Percentiles rank a stretch among this genome's conserved stretches.
phyloP scores from a whole-genome alignment of 257 asterid species.

The Cordia subcordata region DNA sequence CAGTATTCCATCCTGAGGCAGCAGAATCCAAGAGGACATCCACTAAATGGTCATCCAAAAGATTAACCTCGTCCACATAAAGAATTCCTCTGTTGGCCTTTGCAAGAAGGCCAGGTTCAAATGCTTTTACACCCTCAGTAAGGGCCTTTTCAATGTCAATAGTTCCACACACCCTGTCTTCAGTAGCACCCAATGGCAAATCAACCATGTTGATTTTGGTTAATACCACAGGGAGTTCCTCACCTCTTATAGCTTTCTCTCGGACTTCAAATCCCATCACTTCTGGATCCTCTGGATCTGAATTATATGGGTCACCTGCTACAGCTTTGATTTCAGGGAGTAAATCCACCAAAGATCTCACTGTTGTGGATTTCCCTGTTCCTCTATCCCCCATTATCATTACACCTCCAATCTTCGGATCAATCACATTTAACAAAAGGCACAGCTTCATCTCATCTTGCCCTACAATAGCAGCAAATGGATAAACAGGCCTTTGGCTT shows the following conservation, averaged over 20 bases:
- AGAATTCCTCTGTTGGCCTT: slow-evolving; percentile 90
- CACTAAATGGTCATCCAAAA: slow-evolving; percentile 86
- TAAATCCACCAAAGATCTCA: slow-evolving; percentile 75
- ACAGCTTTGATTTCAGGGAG: slow-evolving; percentile 84
- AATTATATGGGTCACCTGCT: slow-evolving; percentile 79
- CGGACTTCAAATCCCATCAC: slow-evolving; percentile 75
- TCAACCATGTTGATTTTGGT: slow-evolving; percentile 93
- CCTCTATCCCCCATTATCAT: slow-evolving; percentile 99
- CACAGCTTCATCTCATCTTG: slow-evolving; percentile 97
- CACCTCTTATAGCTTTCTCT: slow-evolving; percentile 50
- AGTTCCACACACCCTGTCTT: slow-evolving; percentile 91
- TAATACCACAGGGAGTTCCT: slow-evolving; percentile 37
- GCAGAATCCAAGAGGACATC: slow-evolving; percentile 89
- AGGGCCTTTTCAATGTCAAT: slow-evolving; percentile 94
- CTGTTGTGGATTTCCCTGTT: slow-evolving; percentile 91
- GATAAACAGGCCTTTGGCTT: slow-evolving; percentile 88
- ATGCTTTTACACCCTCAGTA: slow-evolving; percentile 89
- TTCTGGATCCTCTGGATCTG: slow-evolving; percentile 92
- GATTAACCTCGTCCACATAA: slow-evolving; percentile 90
- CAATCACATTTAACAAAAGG: slow-evolving; percentile 78
- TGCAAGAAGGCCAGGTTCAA: slow-evolving; percentile 92
- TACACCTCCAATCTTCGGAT: slow-evolving; percentile 97
- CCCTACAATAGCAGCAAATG: slow-evolving; percentile 95
- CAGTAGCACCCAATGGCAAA: slow-evolving; percentile 89
- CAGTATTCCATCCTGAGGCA: slow-evolving; percentile 94